A percentile compares a stretch with the other conserved stretches of the same genome.
Evolutionary conservation across 2,329 filamentous ascomycete species (phyloP).

Genomic region (Talaromyces sp.): DNA sequence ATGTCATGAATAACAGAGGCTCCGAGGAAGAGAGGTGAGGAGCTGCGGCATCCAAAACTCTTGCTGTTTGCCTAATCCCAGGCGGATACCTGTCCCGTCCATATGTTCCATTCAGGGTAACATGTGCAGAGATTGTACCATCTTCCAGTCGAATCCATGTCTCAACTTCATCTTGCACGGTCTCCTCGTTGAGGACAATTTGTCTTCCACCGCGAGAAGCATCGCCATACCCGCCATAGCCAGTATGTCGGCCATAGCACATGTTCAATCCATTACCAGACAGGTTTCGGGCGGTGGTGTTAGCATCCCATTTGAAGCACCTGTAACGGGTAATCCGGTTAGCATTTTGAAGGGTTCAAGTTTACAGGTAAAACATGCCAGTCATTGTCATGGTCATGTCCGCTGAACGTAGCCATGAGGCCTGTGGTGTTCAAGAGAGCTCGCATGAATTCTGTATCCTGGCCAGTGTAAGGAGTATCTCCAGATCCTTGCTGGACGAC

Average conservation of each 20-base stretch:
- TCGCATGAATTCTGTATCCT: conserved; percentile 60
- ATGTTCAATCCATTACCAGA: conserved; percentile 41
- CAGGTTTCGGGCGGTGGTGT: conserved; percentile 22
- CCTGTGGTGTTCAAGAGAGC: conserved; percentile 52
- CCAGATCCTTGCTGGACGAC: conserved; percentile 5
- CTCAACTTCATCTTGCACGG: conserved; percentile 40
- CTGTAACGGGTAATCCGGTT: conserved; percentile 6
- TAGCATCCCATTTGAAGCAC: conserved; percentile 37
- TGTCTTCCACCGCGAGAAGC: conserved; percentile 59
- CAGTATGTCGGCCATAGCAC: conserved; percentile 62
- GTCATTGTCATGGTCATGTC: conserved; percentile 61
- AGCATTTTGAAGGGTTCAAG: not conserved
- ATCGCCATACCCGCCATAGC: conserved; percentile 64
- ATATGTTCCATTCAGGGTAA: conserved; percentile 57
- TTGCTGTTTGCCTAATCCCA: not conserved
- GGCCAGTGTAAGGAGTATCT: conserved; percentile 27
- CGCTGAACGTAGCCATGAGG: conserved; percentile 56
- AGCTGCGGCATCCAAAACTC: too few relatives aligned
- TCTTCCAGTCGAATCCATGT: conserved; percentile 60
- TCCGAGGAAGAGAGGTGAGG: too few relatives aligned
- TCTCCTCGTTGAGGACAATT: conserved; percentile 44
- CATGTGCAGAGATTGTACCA: conserved; percentile 45
- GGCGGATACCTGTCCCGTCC: conserved; percentile 49
- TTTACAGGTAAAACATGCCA: conserved; percentile 51
- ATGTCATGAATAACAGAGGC: too few relatives aligned